phyloP scores from a whole-genome alignment of 2,329 filamentous ascomycete genomes.

The Mycogone perniciosa region DNA sequence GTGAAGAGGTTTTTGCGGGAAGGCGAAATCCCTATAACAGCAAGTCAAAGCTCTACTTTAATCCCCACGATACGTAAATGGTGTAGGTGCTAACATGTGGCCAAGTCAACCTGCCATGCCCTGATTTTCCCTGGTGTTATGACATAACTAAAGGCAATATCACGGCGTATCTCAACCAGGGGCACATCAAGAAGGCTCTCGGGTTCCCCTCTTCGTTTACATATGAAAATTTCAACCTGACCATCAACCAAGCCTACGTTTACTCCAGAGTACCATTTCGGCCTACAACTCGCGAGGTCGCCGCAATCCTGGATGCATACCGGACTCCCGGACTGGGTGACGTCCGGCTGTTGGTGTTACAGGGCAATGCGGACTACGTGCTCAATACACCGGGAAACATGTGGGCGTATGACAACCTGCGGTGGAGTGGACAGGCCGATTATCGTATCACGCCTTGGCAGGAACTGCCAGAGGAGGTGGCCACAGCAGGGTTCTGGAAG shows the following conservation, averaged over 20 bases:
- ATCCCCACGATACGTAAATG: too few relatives aligned
- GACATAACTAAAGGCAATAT: constrained; percentile 17
- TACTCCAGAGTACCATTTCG: background rate
- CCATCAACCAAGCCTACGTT: constrained; percentile 63
- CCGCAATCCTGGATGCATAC: constrained; percentile 14
- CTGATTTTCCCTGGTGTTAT: constrained; percentile 7
- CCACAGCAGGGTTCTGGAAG: constrained; percentile 16
- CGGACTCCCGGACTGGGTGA: constrained; percentile 13
- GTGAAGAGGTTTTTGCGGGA: constrained; percentile 30
- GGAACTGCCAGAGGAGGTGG: constrained; percentile 10
- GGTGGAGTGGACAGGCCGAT: constrained; percentile 38
- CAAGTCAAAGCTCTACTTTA: constrained; percentile 15
- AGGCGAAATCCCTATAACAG: constrained; percentile 40
- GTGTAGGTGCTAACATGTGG: background rate
- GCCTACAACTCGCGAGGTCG: constrained; percentile 12
- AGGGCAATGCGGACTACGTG: constrained; percentile 19
- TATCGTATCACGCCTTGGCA: constrained; percentile 28
- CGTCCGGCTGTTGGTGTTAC: constrained; percentile 17
- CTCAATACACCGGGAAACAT: constrained; percentile 22
- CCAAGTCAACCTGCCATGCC: constrained; percentile 11
- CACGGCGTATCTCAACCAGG: constrained; percentile 20
- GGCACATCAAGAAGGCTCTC: constrained; percentile 15
- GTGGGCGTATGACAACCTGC: constrained; percentile 33
- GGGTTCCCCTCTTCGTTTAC: constrained; percentile 56
- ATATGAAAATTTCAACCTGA: constrained; percentile 87